phyloP scores from a whole-genome alignment of 1,139 yeast genomes.

The Magnusiomyces paraingens region DNA sequence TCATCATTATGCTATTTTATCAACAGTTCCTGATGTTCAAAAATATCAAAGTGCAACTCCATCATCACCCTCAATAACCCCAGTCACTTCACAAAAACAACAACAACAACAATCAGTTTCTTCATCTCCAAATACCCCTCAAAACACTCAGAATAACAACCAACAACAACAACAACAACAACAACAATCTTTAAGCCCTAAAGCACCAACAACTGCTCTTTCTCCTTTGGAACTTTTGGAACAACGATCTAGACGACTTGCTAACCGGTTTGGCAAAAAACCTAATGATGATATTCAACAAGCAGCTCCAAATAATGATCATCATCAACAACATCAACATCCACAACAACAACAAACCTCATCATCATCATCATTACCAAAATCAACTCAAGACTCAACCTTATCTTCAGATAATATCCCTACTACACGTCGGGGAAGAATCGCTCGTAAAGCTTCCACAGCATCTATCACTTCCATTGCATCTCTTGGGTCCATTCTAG shows the following conservation, averaged over 20 bases:
- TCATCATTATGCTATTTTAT: too few relatives aligned
- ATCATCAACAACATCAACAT: not conserved
- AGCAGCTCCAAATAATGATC: not conserved
- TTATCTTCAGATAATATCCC: not conserved
- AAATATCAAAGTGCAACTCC: too few relatives aligned
- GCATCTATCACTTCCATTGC: conserved; percentile 3
- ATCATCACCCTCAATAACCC: too few relatives aligned
- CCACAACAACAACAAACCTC: not conserved
- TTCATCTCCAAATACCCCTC: too few relatives aligned
- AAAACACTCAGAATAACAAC: too few relatives aligned
- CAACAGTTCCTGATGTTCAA: too few relatives aligned
- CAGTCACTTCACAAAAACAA: too few relatives aligned
- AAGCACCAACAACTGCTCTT: conserved; percentile 7
- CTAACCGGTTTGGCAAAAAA: conserved; percentile 19
- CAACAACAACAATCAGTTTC: not conserved
- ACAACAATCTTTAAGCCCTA: not conserved
- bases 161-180: too few relatives aligned
- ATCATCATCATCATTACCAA: not conserved
- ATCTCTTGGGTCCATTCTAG: conserved; percentile 26
- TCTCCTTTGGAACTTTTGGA: conserved; percentile 30
- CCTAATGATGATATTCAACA: not conserved
- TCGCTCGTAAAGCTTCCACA: conserved; percentile 9
- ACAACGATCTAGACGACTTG: conserved; percentile 27
- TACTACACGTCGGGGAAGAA: not conserved
- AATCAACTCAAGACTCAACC: too few relatives aligned